A percentile compares a stretch with the other conserved stretches of the same genome.
Conservation (phyloP, 306 rosid genomes). For the Castanea crenata region DNA sequence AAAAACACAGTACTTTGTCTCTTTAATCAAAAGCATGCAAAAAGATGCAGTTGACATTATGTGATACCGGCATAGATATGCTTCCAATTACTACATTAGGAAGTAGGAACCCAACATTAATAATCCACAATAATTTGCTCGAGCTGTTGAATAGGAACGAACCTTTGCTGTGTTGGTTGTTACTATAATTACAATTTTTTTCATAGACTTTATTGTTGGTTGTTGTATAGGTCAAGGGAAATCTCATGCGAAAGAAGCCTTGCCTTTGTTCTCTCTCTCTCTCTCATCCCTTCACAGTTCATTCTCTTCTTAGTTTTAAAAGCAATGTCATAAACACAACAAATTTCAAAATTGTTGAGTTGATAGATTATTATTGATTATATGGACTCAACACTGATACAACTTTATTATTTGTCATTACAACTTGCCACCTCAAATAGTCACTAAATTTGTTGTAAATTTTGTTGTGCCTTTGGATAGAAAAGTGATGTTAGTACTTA, state of each 20-base stretch:
- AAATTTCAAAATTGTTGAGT: too few relatives aligned
- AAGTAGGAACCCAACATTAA: not conserved
- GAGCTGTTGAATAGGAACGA: not conserved
- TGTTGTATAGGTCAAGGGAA: not conserved
- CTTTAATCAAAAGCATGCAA: not conserved
- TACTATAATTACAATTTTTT: not conserved
- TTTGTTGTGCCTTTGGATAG: too few relatives aligned
- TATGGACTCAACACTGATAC: too few relatives aligned
- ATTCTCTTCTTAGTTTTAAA: not conserved
- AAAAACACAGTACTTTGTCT: not conserved
- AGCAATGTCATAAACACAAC: not conserved
- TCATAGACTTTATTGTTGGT: not conserved
- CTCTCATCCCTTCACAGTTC: not conserved
- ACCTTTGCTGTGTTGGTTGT: conserved; percentile 8
- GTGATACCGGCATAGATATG: not conserved
- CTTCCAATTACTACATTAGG: not conserved
- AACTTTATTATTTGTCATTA: too few relatives aligned
- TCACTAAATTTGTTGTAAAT: too few relatives aligned
- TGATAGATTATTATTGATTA: too few relatives aligned
- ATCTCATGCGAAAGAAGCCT: not conserved
- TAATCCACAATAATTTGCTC: not conserved
- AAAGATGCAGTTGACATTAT: not conserved
- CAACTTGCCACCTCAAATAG: too few relatives aligned
- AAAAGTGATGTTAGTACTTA: too few relatives aligned
- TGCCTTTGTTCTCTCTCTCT: not conserved